A percentile compares a stretch with the other conserved stretches of the same genome.
Evolutionary conservation across 805 yeast species (phyloP).

Genomic region (Candida rishiriensis): DNA sequence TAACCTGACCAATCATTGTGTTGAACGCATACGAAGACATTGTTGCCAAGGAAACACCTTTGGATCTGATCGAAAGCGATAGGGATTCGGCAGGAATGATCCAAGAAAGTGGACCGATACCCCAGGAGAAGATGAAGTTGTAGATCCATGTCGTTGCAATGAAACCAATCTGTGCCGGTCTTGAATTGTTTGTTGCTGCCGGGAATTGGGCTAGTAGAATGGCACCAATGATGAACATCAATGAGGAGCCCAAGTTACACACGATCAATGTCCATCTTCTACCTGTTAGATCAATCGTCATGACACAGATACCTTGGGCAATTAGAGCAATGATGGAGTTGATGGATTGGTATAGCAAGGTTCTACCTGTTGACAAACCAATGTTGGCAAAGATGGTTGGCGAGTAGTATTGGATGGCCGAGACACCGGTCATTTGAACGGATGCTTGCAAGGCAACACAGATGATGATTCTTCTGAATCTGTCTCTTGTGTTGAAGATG

Average conservation of each 20-base stretch:
- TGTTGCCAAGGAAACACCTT: conserved; percentile 52
- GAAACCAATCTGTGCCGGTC: conserved; percentile 25
- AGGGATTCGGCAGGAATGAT: conserved; percentile 45
- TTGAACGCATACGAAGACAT: conserved; percentile 31
- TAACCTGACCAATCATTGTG: conserved; percentile 35
- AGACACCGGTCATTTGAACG: conserved; percentile 37
- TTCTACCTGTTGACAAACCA: conserved; percentile 33
- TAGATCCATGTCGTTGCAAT: conserved; percentile 27
- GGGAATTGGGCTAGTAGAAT: conserved; percentile 22
- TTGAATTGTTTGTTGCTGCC: conserved; percentile 12
- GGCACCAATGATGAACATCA: conserved; percentile 19
- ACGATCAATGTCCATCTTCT: conserved; percentile 19
- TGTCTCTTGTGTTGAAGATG: conserved; percentile 20
- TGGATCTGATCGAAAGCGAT: conserved; percentile 60
- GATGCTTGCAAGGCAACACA: conserved; percentile 21
- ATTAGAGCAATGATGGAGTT: conserved; percentile 24
- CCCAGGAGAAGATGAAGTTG: conserved; percentile 22
- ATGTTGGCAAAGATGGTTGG: conserved; percentile 42
- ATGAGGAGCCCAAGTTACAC: conserved; percentile 8
- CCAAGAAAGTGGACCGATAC: conserved; percentile 42
- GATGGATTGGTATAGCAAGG: conserved; percentile 22
- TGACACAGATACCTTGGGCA: conserved; percentile 17
- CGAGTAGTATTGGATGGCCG: conserved; percentile 44
- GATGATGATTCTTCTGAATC: conserved; percentile 24
- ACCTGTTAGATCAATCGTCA: conserved; percentile 20